phyloP scores from a whole-genome alignment of 2,329 filamentous ascomycete genomes.

The Epichloe sp. region DNA sequence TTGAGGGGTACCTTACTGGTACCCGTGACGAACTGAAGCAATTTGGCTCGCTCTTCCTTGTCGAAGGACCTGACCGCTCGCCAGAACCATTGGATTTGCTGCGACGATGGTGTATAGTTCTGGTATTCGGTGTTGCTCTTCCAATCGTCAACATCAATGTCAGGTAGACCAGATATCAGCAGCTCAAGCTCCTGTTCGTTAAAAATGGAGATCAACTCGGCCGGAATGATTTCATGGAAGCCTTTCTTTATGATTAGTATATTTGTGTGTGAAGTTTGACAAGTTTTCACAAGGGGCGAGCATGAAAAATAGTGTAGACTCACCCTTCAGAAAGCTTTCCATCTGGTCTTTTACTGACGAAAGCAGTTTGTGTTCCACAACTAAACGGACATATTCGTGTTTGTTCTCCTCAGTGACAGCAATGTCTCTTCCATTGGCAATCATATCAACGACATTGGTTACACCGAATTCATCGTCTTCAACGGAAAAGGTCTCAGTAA shows the following conservation, averaged over 20 bases:
- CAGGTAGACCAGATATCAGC: slow-evolving; percentile 88
- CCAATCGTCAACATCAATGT: slow-evolving; percentile 98
- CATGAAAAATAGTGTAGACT: slow-evolving; percentile 11
- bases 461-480: slow-evolving; percentile 92
- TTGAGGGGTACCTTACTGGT: slow-evolving; percentile 97
- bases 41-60: slow-evolving; percentile 95
- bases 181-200: slow-evolving; percentile 96
- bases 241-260: slow-evolving; percentile 31
- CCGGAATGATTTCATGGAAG: slow-evolving; percentile 96
- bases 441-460: slow-evolving; percentile 73
- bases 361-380: slow-evolving; percentile 87
- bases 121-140: slow-evolving; percentile 98
- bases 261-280: background rate
- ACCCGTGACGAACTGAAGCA: slow-evolving; percentile 95
- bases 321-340: slow-evolving; percentile 78
- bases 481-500: slow-evolving; percentile 89
- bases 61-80: slow-evolving; percentile 92
- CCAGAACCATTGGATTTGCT: slow-evolving; percentile 99
- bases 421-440: slow-evolving; percentile 79
- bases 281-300: background rate
- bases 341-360: slow-evolving; percentile 91
- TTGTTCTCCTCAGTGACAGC: slow-evolving; percentile 97
- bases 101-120: slow-evolving; percentile 87
- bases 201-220: slow-evolving; percentile 90
- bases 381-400: slow-evolving; percentile 87